phyloP scores from a whole-genome alignment of 1,139 yeast species.

The Yamadazyma friedrichii region DNA sequence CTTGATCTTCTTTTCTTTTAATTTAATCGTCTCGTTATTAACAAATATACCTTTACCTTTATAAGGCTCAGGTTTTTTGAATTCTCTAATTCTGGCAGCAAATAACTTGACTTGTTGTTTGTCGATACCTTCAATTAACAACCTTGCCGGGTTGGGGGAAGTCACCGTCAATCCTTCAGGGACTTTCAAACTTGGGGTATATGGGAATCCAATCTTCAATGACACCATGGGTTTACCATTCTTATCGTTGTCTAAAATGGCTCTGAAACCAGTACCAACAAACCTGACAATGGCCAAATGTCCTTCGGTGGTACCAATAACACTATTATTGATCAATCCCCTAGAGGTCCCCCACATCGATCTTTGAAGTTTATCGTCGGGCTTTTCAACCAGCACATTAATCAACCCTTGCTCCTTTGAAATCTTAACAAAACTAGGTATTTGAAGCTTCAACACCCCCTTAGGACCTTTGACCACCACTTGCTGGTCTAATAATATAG shows the following conservation, averaged over 20 bases:
- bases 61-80: conserved; percentile 96
- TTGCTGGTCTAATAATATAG: conserved; percentile 56
- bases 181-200: conserved; percentile 70
- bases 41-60: conserved; percentile 97
- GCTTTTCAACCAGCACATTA: conserved; percentile 55
- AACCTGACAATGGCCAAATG: conserved; percentile 84
- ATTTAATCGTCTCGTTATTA: conserved; percentile 83
- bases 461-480: conserved; percentile 79
- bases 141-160: conserved; percentile 85
- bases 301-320: conserved; percentile 89
- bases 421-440: conserved; percentile 71
- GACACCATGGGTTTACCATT: conserved; percentile 61
- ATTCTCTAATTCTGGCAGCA: conserved; percentile 84
- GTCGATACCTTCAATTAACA: conserved; percentile 82
- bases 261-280: conserved; percentile 98
- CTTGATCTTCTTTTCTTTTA: conserved; percentile 92
- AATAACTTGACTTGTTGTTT: conserved; percentile 84
- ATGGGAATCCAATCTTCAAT: conserved; percentile 72
- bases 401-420: conserved; percentile 35
- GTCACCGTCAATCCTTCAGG: conserved; percentile 75
- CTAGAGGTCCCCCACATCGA: conserved; percentile 97
- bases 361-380: conserved; percentile 65
- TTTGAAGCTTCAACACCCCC: conserved; percentile 61
- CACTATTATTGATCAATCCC: conserved; percentile 70
- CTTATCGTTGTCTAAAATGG: conserved; percentile 55